Percentiles rank a stretch among this genome's conserved stretches.
Evolutionary conservation across 2,329 filamentous ascomycete species (phyloP).

Genomic region (Fusarium sp.): DNA sequence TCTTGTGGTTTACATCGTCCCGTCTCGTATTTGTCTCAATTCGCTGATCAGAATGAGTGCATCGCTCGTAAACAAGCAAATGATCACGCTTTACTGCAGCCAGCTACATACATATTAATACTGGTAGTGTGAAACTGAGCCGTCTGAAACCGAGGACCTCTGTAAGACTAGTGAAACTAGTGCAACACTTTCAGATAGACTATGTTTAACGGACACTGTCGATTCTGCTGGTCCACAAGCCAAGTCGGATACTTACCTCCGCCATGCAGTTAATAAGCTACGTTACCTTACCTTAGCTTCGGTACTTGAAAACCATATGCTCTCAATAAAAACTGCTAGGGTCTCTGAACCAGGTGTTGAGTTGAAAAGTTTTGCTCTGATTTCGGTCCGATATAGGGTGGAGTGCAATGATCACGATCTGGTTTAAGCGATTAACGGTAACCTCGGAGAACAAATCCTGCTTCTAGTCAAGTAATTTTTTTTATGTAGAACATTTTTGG

Average conservation of each 20-base stretch:
- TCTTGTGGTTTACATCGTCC: constrained; percentile 4
- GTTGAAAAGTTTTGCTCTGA: constrained; percentile 16
- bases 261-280: constrained; percentile 3
- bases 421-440: neutral
- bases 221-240: neutral
- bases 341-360: constrained; percentile 18
- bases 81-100: constrained; percentile 6
- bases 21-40: constrained; percentile 11
- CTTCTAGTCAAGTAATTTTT: neutral
- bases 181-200: neutral
- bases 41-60: neutral
- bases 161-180: constrained; percentile 18
- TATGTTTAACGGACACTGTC: constrained; percentile 2
- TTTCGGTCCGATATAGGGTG: constrained; percentile 25
- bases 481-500: no score
- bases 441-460: neutral
- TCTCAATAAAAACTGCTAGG: constrained; percentile 4
- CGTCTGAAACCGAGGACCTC: constrained; percentile 24
- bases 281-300: constrained; percentile 9
- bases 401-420: neutral
- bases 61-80: constrained; percentile 23
- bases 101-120: neutral
- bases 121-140: constrained; percentile 21
- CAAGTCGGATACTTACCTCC: constrained; percentile 28
- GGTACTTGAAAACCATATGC: constrained; percentile 11